A percentile compares a stretch with the other conserved stretches of the same genome.
Evolutionary conservation across 2,329 filamentous ascomycete species (phyloP).

Genomic region (Colletotrichum coccodes): DNA sequence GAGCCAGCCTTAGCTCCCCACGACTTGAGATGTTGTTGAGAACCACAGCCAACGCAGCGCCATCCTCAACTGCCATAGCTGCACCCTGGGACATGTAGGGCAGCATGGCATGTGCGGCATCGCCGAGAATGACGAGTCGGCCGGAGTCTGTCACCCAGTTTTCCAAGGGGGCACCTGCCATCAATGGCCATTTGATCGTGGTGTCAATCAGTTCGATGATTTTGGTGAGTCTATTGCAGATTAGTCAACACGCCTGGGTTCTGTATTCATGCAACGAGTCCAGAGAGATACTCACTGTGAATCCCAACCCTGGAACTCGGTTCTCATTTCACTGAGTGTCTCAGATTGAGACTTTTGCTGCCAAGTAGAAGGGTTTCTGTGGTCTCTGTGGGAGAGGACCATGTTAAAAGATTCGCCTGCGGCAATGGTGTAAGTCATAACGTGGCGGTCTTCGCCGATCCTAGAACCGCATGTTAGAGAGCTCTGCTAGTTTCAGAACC

Average conservation of each 20-base stretch:
- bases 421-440: conserved; percentile 57
- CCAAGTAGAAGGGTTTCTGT: conserved; percentile 44
- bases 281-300: conserved; percentile 36
- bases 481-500: background rate
- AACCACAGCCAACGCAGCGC: conserved; percentile 65
- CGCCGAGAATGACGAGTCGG: conserved; percentile 68
- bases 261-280: background rate
- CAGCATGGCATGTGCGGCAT: conserved; percentile 72
- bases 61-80: conserved; percentile 71
- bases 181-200: conserved; percentile 46
- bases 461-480: conserved; percentile 33
- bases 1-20: conserved; percentile 43
- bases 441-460: conserved; percentile 53
- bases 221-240: conserved; percentile 41
- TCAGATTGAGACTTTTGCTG: conserved; percentile 33
- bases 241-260: background rate
- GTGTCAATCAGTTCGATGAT: conserved; percentile 47
- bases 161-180: conserved; percentile 38
- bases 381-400: conserved; percentile 54
- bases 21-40: conserved; percentile 55
- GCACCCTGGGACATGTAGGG: conserved; percentile 68
- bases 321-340: conserved; percentile 44
- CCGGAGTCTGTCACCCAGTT: conserved; percentile 65
- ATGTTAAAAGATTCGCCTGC: conserved; percentile 55
- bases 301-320: conserved; percentile 46